phyloP scores from a whole-genome alignment of 2,329 filamentous ascomycete species.

The Nothophaeocryptopus gaeumannii region DNA sequence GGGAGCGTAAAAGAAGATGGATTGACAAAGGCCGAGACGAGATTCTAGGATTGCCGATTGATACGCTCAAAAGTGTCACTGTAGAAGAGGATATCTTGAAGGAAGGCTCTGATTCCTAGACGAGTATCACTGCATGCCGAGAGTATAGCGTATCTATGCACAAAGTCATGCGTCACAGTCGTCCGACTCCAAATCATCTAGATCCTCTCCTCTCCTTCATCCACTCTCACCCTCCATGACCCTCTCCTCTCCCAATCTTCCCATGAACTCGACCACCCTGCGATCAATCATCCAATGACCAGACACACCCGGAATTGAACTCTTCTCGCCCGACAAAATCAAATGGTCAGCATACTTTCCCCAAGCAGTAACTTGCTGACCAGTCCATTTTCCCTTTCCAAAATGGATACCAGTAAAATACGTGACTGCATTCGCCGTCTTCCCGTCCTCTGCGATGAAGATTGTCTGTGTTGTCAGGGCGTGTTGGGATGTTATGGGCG shows the following conservation, averaged over 20 bases:
- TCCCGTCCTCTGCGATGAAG: constrained; percentile 31
- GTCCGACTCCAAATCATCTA: no score
- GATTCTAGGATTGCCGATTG: no score
- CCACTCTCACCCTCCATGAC: constrained; percentile 31
- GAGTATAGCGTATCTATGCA: no score
- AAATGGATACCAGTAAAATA: constrained; percentile 46
- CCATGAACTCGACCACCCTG: constrained; percentile 40
- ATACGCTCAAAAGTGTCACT: no score
- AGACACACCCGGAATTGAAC: constrained; percentile 34
- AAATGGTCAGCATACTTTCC: constrained; percentile 43
- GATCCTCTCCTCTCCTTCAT: no score
- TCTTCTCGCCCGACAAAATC: constrained; percentile 25
- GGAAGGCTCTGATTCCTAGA: no score
- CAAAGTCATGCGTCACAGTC: no score
- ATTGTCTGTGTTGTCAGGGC: constrained; percentile 44
- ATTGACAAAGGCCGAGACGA: no score
- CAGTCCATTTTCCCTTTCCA: constrained; percentile 42
- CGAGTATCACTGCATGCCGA: no score
- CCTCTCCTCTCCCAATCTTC: constrained; percentile 35
- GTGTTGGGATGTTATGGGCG: constrained; percentile 43
- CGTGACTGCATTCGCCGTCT: constrained; percentile 37
- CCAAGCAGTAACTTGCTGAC: constrained; percentile 42
- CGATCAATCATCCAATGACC: constrained; percentile 41
- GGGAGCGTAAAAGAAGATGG: no score
- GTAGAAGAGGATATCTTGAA: no score